Percentiles rank a stretch among this genome's conserved stretches.
These are phyloP conservation scores for Diophrys appendiculata DNA, from an alignment of 73 alveolate genomes.

Conservation along the genomic window DNA sequence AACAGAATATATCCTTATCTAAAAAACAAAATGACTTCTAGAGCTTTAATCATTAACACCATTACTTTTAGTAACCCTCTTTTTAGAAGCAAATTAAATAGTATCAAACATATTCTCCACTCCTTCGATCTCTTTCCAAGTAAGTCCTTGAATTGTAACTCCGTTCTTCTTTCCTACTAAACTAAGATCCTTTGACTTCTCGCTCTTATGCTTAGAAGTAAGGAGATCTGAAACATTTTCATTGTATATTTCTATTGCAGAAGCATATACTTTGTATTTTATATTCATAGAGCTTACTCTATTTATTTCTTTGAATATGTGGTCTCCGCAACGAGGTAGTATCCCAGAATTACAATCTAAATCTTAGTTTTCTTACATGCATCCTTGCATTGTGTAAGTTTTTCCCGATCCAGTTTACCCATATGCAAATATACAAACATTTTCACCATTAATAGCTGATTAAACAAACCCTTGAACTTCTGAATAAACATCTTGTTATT, in stretches of 20 bases:
- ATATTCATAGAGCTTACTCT: not conserved
- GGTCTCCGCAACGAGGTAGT: not conserved
- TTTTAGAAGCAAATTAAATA: not conserved
- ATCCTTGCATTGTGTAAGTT: conserved; percentile 10
- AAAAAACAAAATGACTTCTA: not conserved
- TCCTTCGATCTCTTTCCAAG: not conserved
- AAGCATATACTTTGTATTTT: not conserved
- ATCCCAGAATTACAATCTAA: not conserved
- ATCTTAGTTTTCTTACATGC: not conserved
- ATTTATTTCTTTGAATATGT: not conserved
- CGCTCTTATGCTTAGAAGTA: not conserved
- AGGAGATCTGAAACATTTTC: not conserved
- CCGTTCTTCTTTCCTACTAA: not conserved
- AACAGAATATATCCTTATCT: not conserved
- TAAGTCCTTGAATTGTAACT: not conserved
- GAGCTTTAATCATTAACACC: not conserved
- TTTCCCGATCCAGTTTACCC: conserved; percentile 13
- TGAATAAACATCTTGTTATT: too few species aligned
- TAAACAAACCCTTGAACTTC: not conserved
- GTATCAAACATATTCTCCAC: not conserved
- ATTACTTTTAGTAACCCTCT: not conserved
- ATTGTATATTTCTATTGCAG: not conserved
- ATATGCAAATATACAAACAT: conserved; percentile 10
- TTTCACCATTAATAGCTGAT: conserved; percentile 1
- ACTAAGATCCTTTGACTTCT: not conserved